Evolutionary conservation across 495 filamentous ascomycete species (phyloP), one percentile per base, ranked within the genome.

Genomic region (Antarctomyces pellizariae): DNA sequence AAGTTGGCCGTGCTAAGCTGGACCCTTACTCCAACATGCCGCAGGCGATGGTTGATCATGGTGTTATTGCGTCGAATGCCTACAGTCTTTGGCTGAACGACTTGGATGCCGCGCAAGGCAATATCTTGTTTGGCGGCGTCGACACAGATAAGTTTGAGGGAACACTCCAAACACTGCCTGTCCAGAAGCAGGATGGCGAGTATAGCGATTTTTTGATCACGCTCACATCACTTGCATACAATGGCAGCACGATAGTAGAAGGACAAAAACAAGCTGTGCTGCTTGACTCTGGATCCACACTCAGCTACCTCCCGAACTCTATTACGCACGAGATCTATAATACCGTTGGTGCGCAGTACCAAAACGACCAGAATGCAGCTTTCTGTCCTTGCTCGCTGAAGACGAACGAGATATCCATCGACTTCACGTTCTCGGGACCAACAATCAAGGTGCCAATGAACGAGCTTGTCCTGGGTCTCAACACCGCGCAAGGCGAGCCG

Each of bases 1-100:
- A 75, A 33, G 70, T 75, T 35, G 62, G 63, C 29, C 52, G 63
- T 18, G 60, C 64, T 14, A 56, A 59, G 2, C 49, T 56, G 31
- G 29, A 48, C 7, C 27, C 68, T 2, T 97, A 95, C 47, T 47
- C 66, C 21, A 93, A 92, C 43, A 54, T 93, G 8, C 79, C 82
- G 5, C 59, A 61, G 32, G 55, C 70, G 11, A 62, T 97, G 59
- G 69, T 69, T 11, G 48, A 71, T 22, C 53, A 68, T 12, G 71
- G 67, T 2, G 18, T 68, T 16, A 89, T 91, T 38, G 56, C 70
- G 25, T 72, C 77, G 10, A 75, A 69, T 34, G 80, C 83, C 9
- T 97, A 84, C 47, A 80, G 71, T 33, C 47, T 92, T 0, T 92
- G 79, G 79, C 57, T 92, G 16, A 79, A 90, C 51, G 75, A 83